Conservation (phyloP, 768 basidiomycete genomes). For the Leccinum truebloodii region DNA sequence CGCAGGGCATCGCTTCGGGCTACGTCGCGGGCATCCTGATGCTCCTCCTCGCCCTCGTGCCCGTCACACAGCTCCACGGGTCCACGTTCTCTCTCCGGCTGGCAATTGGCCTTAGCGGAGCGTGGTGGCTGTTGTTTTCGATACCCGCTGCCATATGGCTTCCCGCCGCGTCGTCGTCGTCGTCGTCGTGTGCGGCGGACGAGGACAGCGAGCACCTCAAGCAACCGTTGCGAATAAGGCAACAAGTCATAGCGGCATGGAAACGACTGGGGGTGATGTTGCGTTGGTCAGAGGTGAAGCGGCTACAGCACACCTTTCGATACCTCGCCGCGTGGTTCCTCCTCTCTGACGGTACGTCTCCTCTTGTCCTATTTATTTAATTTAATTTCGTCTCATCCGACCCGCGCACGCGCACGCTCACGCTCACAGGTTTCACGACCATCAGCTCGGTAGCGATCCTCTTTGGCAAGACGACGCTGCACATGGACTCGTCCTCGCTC, state of each 20-base stretch:
- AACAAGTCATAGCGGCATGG: slow-evolving; percentile 74
- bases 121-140: slow-evolving; percentile 87
- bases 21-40: slow-evolving; percentile 82
- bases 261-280: slow-evolving; percentile 73
- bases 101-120: slow-evolving; percentile 80
- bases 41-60: slow-evolving; percentile 73
- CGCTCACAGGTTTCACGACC: slow-evolving; percentile 75
- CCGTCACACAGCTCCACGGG: slow-evolving; percentile 70
- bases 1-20: slow-evolving; percentile 82
- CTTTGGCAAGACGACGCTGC: slow-evolving; percentile 86
- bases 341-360: slow-evolving; percentile 76
- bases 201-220: slow-evolving; percentile 23
- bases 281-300: slow-evolving; percentile 66
- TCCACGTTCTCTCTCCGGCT: slow-evolving; percentile 79
- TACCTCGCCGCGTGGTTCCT: slow-evolving; percentile 95
- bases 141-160: slow-evolving; percentile 78
- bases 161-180: slow-evolving; percentile 39
- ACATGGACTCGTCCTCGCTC: slow-evolving; percentile 76
- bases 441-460: slow-evolving; percentile 90
- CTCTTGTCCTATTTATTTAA: neutral
- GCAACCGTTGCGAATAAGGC: slow-evolving; percentile 41
- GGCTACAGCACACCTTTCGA: slow-evolving; percentile 80
- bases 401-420: too few relatives aligned
- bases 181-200: neutral
- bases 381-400: neutral